Conservation (phyloP, 164 flowering plant genomes). For the Nymphaea thermarum region DNA sequence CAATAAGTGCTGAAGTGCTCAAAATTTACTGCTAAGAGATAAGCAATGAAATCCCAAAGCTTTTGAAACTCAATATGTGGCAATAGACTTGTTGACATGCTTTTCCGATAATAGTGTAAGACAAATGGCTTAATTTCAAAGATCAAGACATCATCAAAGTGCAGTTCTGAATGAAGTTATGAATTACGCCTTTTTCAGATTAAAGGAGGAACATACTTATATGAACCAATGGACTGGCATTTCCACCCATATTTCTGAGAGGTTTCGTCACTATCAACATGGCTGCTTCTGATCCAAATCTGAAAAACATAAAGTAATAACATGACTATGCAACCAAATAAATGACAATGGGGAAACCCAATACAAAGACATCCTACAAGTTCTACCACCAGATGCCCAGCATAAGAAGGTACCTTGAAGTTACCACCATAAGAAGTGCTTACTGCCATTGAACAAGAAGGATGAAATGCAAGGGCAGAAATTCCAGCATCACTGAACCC, state of each 20-base stretch:
- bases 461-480: conserved; percentile 81
- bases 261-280: conserved; percentile 20
- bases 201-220: conserved; percentile 43
- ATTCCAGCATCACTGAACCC: conserved; percentile 58
- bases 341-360: neutral
- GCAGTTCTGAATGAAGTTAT: neutral
- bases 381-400: neutral
- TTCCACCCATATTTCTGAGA: conserved; percentile 54
- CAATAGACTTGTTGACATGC: no score
- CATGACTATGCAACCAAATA: neutral
- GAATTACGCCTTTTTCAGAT: neutral
- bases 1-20: no score
- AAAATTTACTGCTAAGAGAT: no score
- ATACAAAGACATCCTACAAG: conserved; percentile 2
- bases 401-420: conserved; percentile 60
- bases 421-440: conserved; percentile 85
- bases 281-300: conserved; percentile 55
- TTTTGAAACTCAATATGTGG: no score
- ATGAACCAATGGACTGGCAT: conserved; percentile 93
- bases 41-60: no score
- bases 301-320: conserved; percentile 10
- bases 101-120: no score
- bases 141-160: neutral
- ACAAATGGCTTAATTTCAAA: no score
- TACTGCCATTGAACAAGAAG: conserved; percentile 59